These are phyloP conservation scores for Apophysomyces ossiformis DNA, from an alignment of 371 early-diverging fungal species.

Conservation along the genomic window DNA sequence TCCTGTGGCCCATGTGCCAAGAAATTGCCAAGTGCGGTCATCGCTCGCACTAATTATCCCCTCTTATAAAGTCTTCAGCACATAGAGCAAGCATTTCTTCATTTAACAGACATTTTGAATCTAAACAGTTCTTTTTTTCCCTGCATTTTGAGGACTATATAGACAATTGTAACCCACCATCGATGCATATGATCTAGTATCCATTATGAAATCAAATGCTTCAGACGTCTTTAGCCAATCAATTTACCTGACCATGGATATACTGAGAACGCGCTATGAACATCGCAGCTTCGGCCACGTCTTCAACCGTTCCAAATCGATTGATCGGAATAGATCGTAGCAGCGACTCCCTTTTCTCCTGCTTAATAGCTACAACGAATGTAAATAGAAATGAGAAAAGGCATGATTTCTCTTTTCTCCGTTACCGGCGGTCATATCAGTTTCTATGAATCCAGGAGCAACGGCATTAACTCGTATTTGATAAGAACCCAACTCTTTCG, in stretches of 20 bases:
- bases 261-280: conserved; percentile 71
- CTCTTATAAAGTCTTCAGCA: no score
- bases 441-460: conserved; percentile 90
- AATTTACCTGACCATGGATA: conserved; percentile 71
- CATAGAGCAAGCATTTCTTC: no score
- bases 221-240: background rate
- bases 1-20: no score
- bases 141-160: background rate
- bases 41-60: no score
- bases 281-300: conserved; percentile 69
- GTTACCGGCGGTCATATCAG: conserved; percentile 78
- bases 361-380: background rate
- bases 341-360: conserved; percentile 40
- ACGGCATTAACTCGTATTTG: conserved; percentile 82
- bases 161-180: background rate
- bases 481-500: conserved; percentile 78
- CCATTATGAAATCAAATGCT: background rate
- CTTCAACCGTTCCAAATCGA: conserved; percentile 63
- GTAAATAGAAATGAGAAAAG: background rate
- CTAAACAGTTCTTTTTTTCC: no score
- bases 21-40: no score
- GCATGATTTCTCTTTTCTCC: background rate
- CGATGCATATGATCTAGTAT: background rate
- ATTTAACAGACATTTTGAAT: no score
- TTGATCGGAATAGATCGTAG: conserved; percentile 57